Percentiles rank a stretch among this genome's conserved stretches.
Evolutionary conservation across 495 filamentous ascomycete species (phyloP).

Genomic region (Aspergillus biplanus): DNA sequence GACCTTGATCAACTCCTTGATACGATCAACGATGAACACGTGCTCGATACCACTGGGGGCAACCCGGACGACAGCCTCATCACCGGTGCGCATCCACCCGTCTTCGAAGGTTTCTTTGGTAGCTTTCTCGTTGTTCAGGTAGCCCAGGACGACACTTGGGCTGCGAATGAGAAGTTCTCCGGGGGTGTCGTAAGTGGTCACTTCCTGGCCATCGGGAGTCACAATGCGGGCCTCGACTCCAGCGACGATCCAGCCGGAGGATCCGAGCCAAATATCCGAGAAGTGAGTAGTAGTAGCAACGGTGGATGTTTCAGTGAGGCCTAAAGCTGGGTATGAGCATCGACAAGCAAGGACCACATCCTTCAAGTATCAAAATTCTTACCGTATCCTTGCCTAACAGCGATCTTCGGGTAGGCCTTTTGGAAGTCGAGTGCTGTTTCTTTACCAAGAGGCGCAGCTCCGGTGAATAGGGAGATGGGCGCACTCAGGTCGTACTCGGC

Average conservation of each 20-base stretch:
- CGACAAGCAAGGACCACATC: not conserved
- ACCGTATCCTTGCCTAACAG: constrained; percentile 83
- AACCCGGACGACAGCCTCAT: constrained; percentile 74
- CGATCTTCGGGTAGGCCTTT: constrained; percentile 65
- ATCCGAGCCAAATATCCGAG: constrained; percentile 71
- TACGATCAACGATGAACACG: constrained; percentile 80
- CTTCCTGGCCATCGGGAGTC: constrained; percentile 72
- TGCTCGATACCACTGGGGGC: constrained; percentile 72
- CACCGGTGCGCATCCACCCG: constrained; percentile 84
- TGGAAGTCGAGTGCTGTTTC: constrained; percentile 74
- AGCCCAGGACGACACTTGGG: constrained; percentile 79
- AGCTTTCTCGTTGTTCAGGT: constrained; percentile 83
- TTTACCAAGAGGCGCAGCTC: constrained; percentile 80
- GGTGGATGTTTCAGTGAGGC: constrained; percentile 81
- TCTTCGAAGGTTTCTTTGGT: constrained; percentile 79
- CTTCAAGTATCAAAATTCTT: constrained; percentile 20
- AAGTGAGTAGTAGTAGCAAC: constrained; percentile 69
- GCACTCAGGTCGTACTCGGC: constrained; percentile 76
- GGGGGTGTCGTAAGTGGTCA: constrained; percentile 73
- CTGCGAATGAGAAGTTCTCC: constrained; percentile 80
- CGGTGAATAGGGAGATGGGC: constrained; percentile 69
- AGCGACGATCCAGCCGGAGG: constrained; percentile 73
- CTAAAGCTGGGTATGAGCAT: constrained; percentile 37
- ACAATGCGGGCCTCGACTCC: constrained; percentile 70
- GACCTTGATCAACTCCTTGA: constrained; percentile 94